Base-by-base conservation (phyloP, 352 stramenopile species). In the Globisporangium emineosum region DNA sequence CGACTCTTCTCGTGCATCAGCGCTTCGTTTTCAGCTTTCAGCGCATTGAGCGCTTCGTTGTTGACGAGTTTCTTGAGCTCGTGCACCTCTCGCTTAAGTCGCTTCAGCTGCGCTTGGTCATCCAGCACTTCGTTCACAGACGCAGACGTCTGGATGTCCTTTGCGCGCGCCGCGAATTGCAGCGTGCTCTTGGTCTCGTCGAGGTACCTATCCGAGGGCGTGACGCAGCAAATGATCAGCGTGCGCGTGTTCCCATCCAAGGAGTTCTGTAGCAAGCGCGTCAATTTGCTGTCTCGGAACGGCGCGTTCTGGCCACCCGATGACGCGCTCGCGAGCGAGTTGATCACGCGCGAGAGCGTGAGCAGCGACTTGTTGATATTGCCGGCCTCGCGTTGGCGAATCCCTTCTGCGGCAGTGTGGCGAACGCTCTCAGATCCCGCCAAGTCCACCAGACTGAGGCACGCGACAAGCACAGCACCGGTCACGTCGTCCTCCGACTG, bases 281-380 rank as follows among this genome's bases (percentile, higher is more conserved):
- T 98, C 57, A 98, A 78, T 62, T 98, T 98, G 23, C 72, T 91
- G 75, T 98, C 91, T 47, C 92, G 69, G 61, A 96, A 98, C 2
- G 91, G 90, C 29, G 79, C 84, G 51, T 82, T 86, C 58, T 81
- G 70, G 12, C 58, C 64, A 3, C 35, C 49, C 6, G n/a, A 57
- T 9, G 62, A 68, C 6, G 68, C 52, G 29, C 65, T 81, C 13
- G 81, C 82, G 17, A 93, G 72, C n/a, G 83, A 74, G 47, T 91
- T 89, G 68, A 99, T 99, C 1, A 99, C 96, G 52, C 92, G 89
- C 56, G 93, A 97, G 21, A 99, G 84, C 54, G 96, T 98, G 47
- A 98, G 83, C 32, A 99, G 83, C 77, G 89, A 98, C 77, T 97
- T 92, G 79, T 99, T 99, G 78, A 99, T 99, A 69, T 98, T 98